phyloP scores from a whole-genome alignment of 805 yeast species.

The Scheffersomyces ergatensis region DNA sequence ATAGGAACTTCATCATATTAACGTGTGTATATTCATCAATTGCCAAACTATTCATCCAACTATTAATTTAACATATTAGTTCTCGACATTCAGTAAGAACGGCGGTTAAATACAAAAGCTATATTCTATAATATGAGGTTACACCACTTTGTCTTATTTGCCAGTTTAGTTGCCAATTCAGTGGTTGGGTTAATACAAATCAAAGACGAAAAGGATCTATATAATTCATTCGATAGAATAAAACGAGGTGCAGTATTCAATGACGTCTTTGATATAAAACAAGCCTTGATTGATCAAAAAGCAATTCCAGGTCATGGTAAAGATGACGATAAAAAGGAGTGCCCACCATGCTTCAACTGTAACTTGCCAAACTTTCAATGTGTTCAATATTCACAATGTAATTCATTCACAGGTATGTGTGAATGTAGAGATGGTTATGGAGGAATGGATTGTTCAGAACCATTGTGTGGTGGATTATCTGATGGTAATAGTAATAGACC shows the following conservation, averaged over 20 bases:
- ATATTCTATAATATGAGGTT: too few relatives aligned
- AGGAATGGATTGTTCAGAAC: conserved; percentile 86
- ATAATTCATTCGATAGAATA: conserved; percentile 16
- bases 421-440: conserved; percentile 93
- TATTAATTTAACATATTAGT: too few relatives aligned
- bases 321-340: conserved; percentile 35
- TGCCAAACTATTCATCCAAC: too few relatives aligned
- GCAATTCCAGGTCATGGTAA: conserved; percentile 1
- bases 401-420: conserved; percentile 84
- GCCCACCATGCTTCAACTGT: conserved; percentile 95
- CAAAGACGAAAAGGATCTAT: conserved; percentile 6
- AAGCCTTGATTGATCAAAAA: conserved; percentile 3
- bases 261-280: conserved; percentile 20
- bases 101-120: too few relatives aligned
- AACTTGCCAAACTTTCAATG: conserved; percentile 88
- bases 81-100: too few relatives aligned
- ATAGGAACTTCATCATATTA: too few relatives aligned
- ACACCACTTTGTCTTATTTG: too few relatives aligned
- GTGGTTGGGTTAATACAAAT: conserved; percentile 1
- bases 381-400: conserved; percentile 86
- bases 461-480: conserved; percentile 79
- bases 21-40: too few relatives aligned
- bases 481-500: conserved; percentile 67
- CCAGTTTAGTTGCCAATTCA: too few relatives aligned
- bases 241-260: conserved; percentile 19